These are phyloP conservation scores for Choanephora cucurbitarum DNA, from an alignment of 371 early-diverging fungal genomes.

Conservation along the genomic window DNA sequence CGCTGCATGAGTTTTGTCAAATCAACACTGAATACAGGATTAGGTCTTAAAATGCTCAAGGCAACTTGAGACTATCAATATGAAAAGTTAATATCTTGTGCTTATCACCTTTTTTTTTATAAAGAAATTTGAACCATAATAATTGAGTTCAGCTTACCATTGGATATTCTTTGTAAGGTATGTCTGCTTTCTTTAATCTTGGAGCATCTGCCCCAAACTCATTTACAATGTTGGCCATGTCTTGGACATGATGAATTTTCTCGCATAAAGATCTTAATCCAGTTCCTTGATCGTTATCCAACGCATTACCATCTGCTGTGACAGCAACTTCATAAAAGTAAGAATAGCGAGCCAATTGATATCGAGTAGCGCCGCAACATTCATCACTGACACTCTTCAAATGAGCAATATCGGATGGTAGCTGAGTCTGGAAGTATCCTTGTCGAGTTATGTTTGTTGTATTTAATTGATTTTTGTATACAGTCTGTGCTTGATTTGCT, in stretches of 20 bases:
- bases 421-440: slow-evolving; percentile 60
- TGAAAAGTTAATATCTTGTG: neutral
- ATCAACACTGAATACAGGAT: slow-evolving; percentile 70
- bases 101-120: neutral
- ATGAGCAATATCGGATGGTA: slow-evolving; percentile 50
- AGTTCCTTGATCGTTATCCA: slow-evolving; percentile 53
- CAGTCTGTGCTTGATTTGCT: slow-evolving; percentile 65
- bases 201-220: slow-evolving; percentile 24
- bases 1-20: slow-evolving; percentile 62
- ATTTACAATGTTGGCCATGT: slow-evolving; percentile 46
- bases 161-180: slow-evolving; percentile 62
- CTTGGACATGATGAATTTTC: slow-evolving; percentile 57
- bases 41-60: slow-evolving; percentile 57
- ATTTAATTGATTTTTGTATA: slow-evolving; percentile 67
- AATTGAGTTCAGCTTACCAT: slow-evolving; percentile 24
- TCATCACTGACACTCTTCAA: slow-evolving; percentile 73
- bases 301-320: slow-evolving; percentile 62
- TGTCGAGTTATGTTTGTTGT: slow-evolving; percentile 61
- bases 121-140: neutral
- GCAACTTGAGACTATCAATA: slow-evolving; percentile 57
- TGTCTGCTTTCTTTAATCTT: slow-evolving; percentile 36
- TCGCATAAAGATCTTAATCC: slow-evolving; percentile 60
- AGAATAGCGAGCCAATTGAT: slow-evolving; percentile 65
- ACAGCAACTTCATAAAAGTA: slow-evolving; percentile 36
- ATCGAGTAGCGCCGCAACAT: slow-evolving; percentile 63